Percentiles rank a stretch among this genome's conserved stretches.
Evolutionary conservation across 2,329 filamentous ascomycete genomes (phyloP).

Genomic region (Calonectria crousiana): DNA sequence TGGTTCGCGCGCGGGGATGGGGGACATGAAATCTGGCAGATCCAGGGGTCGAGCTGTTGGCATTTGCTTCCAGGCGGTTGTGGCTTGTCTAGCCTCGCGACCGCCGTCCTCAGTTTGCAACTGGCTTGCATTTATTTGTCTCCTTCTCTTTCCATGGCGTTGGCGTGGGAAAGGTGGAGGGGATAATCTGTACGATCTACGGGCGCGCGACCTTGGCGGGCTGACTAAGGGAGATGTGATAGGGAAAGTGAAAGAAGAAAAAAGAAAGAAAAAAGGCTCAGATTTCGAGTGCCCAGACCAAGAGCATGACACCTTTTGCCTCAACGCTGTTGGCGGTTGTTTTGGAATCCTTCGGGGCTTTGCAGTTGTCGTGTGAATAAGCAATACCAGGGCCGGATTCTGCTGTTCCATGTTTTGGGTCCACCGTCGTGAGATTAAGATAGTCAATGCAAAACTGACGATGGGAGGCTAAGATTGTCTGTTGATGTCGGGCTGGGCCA

Average conservation of each 20-base stretch:
- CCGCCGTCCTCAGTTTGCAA: not conserved
- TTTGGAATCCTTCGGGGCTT: not conserved
- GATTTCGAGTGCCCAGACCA: not conserved
- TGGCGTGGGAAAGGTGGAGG: not conserved
- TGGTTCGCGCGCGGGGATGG: not conserved
- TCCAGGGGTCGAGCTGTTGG: not conserved
- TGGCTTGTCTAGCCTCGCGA: not conserved
- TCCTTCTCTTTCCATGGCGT: not conserved
- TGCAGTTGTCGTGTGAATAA: not conserved
- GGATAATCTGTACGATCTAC: not conserved
- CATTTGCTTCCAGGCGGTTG: not conserved
- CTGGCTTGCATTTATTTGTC: not conserved
- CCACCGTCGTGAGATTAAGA: not conserved
- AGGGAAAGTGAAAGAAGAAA: not conserved
- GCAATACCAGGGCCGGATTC: not conserved
- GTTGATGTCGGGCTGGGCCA: not conserved
- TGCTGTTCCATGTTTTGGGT: not conserved
- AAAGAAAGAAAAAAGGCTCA: not conserved
- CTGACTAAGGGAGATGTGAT: not conserved
- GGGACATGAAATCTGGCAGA: not conserved
- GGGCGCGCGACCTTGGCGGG: not conserved
- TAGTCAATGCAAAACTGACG: not conserved
- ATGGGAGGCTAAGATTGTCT: not conserved
- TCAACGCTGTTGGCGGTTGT: not conserved
- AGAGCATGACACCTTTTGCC: not conserved